phyloP scores from a whole-genome alignment of 116 monocot genomes.

The Posidonia oceanica region DNA sequence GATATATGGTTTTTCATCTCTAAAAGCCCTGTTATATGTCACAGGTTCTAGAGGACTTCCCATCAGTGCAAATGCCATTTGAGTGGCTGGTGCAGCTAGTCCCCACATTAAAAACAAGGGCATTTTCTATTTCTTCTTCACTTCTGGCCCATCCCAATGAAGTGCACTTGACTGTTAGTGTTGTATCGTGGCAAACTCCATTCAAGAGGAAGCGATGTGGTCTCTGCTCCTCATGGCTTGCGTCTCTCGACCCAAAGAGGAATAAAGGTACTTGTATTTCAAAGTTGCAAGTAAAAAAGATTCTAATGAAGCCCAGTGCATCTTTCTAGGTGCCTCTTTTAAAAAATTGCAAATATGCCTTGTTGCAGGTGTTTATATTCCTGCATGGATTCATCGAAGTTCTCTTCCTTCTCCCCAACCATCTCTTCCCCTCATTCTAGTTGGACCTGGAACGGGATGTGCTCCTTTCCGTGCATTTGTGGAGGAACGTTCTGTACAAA shows the following conservation, averaged over 20 bases:
- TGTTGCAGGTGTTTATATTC: slow-evolving; percentile 32
- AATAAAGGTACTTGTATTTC: slow-evolving; percentile 18
- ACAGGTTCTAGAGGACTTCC: slow-evolving; percentile 84
- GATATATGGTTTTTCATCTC: not conserved
- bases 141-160: slow-evolving; percentile 65
- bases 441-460: slow-evolving; percentile 93
- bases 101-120: slow-evolving; percentile 72
- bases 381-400: slow-evolving; percentile 69
- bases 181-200: slow-evolving; percentile 65
- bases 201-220: slow-evolving; percentile 67
- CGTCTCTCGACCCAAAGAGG: slow-evolving; percentile 46
- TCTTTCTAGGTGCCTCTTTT: not conserved
- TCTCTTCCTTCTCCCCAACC: slow-evolving; percentile 55
- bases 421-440: slow-evolving; percentile 63
- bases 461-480: slow-evolving; percentile 84
- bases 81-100: slow-evolving; percentile 89
- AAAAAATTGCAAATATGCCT: not conserved
- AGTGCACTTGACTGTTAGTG: slow-evolving; percentile 79
- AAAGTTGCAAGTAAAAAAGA: not conserved
- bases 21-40: not conserved
- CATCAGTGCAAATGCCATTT: slow-evolving; percentile 84
- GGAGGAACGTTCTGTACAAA: slow-evolving; percentile 49
- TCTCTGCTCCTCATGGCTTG: slow-evolving; percentile 87
- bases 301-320: not conserved
- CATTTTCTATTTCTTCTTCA: slow-evolving; percentile 93